Percentiles rank a stretch among this genome's conserved stretches.
phyloP scores from a whole-genome alignment of 2,329 filamentous ascomycete species.

The Penicillium frequentans region DNA sequence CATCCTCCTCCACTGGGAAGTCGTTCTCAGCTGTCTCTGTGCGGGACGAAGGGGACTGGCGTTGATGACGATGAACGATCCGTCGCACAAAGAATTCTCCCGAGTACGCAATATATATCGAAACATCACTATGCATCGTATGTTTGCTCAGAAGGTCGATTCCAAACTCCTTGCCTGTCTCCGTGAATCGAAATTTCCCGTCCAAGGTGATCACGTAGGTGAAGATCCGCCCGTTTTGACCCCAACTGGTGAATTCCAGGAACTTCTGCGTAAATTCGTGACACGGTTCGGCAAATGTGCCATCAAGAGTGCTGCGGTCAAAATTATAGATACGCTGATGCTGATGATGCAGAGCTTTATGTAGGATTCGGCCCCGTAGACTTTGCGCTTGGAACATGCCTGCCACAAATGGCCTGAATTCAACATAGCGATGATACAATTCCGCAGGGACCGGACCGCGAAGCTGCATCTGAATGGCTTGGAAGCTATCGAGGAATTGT shows the following conservation, averaged over 20 bases:
- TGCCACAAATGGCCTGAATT: slow-evolving; percentile 87
- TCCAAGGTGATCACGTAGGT: slow-evolving; percentile 92
- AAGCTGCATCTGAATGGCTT: slow-evolving; percentile 88
- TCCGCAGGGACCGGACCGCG: slow-evolving; percentile 75
- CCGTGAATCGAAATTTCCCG: slow-evolving; percentile 83
- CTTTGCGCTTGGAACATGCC: slow-evolving; percentile 82
- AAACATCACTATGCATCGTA: slow-evolving; percentile 94
- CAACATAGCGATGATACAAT: slow-evolving; percentile 89
- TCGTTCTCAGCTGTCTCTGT: slow-evolving; percentile 27
- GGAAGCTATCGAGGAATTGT: slow-evolving; percentile 62
- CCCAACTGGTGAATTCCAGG: slow-evolving; percentile 81
- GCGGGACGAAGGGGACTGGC: slow-evolving; percentile 22
- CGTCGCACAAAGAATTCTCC: slow-evolving; percentile 90
- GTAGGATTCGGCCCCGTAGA: slow-evolving; percentile 74
- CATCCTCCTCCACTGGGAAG: slow-evolving; percentile 31
- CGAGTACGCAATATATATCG: slow-evolving; percentile 84
- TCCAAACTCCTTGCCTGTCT: slow-evolving; percentile 93
- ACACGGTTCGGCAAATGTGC: slow-evolving; percentile 65
- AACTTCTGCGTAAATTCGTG: slow-evolving; percentile 75
- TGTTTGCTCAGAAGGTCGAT: slow-evolving; percentile 93
- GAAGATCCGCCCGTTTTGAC: slow-evolving; percentile 81
- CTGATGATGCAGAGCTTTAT: slow-evolving; percentile 85
- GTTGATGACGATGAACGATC: slow-evolving; percentile 51
- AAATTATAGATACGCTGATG: slow-evolving; percentile 89
- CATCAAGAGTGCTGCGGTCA: slow-evolving; percentile 72